Conservation (phyloP, 495 filamentous ascomycete genomes). For the Aspergillus baeticus region DNA sequence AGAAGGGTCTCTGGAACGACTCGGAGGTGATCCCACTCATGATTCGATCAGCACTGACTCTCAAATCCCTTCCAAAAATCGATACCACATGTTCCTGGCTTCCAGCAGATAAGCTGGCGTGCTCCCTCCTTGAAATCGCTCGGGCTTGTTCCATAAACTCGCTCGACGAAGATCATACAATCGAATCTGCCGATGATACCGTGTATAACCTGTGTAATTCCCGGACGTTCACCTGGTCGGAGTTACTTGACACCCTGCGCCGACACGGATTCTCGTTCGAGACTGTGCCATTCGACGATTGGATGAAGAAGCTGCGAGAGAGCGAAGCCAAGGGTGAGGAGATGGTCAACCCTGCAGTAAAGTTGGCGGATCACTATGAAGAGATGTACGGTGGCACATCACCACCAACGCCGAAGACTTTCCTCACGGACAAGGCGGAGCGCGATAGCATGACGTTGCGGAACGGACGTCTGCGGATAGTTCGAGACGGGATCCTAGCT, state of each 20-base stretch:
- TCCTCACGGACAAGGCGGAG: slow-evolving; percentile 36
- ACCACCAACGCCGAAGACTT: slow-evolving; percentile 16
- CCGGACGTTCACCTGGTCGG: slow-evolving; percentile 49
- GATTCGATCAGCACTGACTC: slow-evolving; percentile 49
- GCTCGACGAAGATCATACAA: not conserved
- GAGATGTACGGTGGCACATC: slow-evolving; percentile 23
- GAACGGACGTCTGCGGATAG: slow-evolving; percentile 32
- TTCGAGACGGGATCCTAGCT: slow-evolving; percentile 36
- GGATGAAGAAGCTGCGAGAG: slow-evolving; percentile 46
- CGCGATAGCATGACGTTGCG: slow-evolving; percentile 35
- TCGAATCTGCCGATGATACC: slow-evolving; percentile 24
- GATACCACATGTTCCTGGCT: slow-evolving; percentile 50
- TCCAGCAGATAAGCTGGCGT: slow-evolving; percentile 54
- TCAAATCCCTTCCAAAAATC: slow-evolving; percentile 49
- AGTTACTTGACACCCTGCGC: slow-evolving; percentile 46
- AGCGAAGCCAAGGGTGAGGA: slow-evolving; percentile 46
- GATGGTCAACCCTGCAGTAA: slow-evolving; percentile 55
- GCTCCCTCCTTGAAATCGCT: slow-evolving; percentile 46
- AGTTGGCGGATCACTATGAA: slow-evolving; percentile 56
- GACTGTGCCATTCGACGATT: slow-evolving; percentile 41
- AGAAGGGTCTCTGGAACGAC: slow-evolving; percentile 57
- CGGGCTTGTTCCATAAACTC: slow-evolving; percentile 21
- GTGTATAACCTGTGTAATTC: slow-evolving; percentile 57
- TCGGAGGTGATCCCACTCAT: slow-evolving; percentile 57
- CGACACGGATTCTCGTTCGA: slow-evolving; percentile 46